These are phyloP conservation scores for Astraeus odoratus DNA, from an alignment of 768 basidiomycete genomes.

Conservation along the genomic window DNA sequence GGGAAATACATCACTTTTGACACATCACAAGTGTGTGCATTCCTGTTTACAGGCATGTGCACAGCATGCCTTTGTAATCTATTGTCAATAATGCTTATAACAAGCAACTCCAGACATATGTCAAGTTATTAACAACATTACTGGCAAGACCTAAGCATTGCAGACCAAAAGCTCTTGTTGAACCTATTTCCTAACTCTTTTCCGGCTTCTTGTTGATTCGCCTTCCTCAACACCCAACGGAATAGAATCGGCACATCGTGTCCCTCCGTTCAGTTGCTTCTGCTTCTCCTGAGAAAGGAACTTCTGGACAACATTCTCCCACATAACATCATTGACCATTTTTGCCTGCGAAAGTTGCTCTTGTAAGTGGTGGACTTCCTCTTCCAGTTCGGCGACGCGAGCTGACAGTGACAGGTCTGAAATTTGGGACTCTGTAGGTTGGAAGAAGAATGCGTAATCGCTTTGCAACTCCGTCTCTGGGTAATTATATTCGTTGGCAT, in stretches of 20 bases:
- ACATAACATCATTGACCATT: slow-evolving; percentile 90
- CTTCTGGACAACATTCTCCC: slow-evolving; percentile 75
- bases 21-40: no score
- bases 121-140: no score
- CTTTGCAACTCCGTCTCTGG: slow-evolving; percentile 47
- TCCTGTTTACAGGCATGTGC: no score
- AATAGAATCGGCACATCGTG: not conserved
- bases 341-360: slow-evolving; percentile 78
- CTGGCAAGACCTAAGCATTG: no score
- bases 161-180: not conserved
- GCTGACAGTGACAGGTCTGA: slow-evolving; percentile 38
- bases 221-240: not conserved
- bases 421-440: slow-evolving; percentile 29
- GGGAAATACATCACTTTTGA: no score
- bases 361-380: slow-evolving; percentile 58
- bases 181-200: slow-evolving; percentile 1
- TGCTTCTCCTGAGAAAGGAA: slow-evolving; percentile 37
- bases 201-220: not conserved
- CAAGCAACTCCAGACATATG: no score
- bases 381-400: slow-evolving; percentile 62
- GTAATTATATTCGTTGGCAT: slow-evolving; percentile 32
- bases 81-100: no score
- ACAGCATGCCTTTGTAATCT: no score
- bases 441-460: slow-evolving; percentile 64
- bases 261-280: slow-evolving; percentile 5